Conservation (phyloP, 192 early-diverging fungal species). For the Entomortierella chlamydospora region DNA sequence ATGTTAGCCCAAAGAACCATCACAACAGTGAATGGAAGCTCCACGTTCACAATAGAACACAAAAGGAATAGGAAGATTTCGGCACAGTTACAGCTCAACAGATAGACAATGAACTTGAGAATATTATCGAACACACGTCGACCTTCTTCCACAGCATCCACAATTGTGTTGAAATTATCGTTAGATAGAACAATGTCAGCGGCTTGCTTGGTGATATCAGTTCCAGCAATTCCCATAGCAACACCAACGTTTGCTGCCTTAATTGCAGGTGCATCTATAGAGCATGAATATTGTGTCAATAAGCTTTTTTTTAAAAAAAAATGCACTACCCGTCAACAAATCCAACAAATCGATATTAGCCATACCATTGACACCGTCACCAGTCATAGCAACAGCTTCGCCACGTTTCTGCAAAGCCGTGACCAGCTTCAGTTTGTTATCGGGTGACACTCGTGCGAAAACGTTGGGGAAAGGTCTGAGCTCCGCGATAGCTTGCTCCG, state of each 20-base stretch:
- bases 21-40: slow-evolving; percentile 87
- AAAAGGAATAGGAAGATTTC: slow-evolving; percentile 92
- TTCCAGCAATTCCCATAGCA: slow-evolving; percentile 95
- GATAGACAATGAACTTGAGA: slow-evolving; percentile 94
- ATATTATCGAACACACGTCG: slow-evolving; percentile 97
- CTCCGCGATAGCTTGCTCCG: slow-evolving; percentile 84
- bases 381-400: slow-evolving; percentile 87
- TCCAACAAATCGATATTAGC: no score
- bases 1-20: slow-evolving; percentile 98
- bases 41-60: slow-evolving; percentile 76
- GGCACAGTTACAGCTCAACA: slow-evolving; percentile 92
- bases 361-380: slow-evolving; percentile 90
- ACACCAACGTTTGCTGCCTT: slow-evolving; percentile 96
- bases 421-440: slow-evolving; percentile 97
- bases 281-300: background rate
- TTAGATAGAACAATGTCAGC: slow-evolving; percentile 95
- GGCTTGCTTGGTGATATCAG: slow-evolving; percentile 97
- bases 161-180: slow-evolving; percentile 96
- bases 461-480: slow-evolving; percentile 92
- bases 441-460: slow-evolving; percentile 94
- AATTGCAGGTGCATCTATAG: slow-evolving; percentile 89
- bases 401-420: slow-evolving; percentile 84
- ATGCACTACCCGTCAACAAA: background rate
- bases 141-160: slow-evolving; percentile 90
- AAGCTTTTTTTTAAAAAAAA: background rate